Conservation (phyloP, 176 grass and related monocot genomes). For the Phoenix dactylifera region DNA sequence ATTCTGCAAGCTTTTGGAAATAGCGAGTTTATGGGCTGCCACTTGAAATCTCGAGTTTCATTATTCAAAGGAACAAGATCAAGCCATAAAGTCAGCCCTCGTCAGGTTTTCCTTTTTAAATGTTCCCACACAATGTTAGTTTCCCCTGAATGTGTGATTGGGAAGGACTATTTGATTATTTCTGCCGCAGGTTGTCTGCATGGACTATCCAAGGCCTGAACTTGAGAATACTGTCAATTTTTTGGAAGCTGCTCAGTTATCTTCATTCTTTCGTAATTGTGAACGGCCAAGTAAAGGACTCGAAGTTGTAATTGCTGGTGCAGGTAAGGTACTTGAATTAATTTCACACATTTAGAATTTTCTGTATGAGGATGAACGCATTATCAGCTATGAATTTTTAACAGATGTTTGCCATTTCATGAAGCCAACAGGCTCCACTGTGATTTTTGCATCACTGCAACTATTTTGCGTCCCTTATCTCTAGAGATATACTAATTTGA, state of each 20-base stretch:
- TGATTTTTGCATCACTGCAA: too few species aligned
- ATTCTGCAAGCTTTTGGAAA: slow-evolving; percentile 28
- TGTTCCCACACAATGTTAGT: slow-evolving; percentile 9
- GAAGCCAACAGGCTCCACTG: too few species aligned
- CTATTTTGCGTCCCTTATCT: background rate
- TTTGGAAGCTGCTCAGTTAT: slow-evolving; percentile 87
- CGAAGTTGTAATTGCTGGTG: slow-evolving; percentile 79
- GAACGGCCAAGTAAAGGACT: slow-evolving; percentile 56
- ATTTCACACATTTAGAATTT: too few species aligned
- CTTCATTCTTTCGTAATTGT: slow-evolving; percentile 51
- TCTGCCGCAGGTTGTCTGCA: slow-evolving; percentile 57
- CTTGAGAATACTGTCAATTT: slow-evolving; percentile 66
- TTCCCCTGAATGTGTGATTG: background rate
- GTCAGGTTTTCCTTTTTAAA: slow-evolving; percentile 35
- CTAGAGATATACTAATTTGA: slow-evolving; percentile 4
- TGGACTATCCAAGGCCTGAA: slow-evolving; percentile 65
- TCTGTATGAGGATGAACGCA: too few species aligned
- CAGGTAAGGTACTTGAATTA: slow-evolving; percentile 41
- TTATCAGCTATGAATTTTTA: too few species aligned
- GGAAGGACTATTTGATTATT: slow-evolving; percentile 14
- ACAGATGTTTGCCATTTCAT: too few species aligned
- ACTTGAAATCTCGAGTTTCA: slow-evolving; percentile 18
- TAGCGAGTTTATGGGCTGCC: slow-evolving; percentile 13
- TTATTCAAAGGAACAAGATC: slow-evolving; percentile 32
- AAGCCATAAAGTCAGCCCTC: slow-evolving; percentile 18